Evolutionary conservation across 176 grass and related monocot species (phyloP).

Genomic region (Paspalum notatum): DNA sequence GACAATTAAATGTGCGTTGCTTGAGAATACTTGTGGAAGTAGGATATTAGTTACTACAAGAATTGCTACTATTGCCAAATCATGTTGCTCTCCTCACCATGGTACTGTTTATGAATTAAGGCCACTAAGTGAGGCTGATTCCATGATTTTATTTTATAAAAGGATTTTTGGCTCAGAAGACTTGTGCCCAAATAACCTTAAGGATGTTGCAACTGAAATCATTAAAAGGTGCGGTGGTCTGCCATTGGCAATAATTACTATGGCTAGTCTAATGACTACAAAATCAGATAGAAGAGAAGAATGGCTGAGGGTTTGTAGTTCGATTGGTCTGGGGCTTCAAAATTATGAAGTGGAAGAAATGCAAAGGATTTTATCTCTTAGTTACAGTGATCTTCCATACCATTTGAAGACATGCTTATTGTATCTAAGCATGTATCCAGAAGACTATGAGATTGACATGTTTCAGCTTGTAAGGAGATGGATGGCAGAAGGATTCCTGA

Average conservation of each 20-base stretch:
- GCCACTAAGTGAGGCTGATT: constrained; percentile 21
- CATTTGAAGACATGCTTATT: constrained; percentile 40
- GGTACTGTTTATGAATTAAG: constrained; percentile 19
- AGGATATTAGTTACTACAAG: constrained; percentile 43
- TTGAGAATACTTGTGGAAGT: constrained; percentile 23
- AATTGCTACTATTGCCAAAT: constrained; percentile 17
- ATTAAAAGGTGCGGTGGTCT: constrained; percentile 32
- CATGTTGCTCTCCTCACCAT: neutral
- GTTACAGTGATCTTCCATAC: constrained; percentile 40
- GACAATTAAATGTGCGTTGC: constrained; percentile 10
- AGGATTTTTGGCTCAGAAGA: constrained; percentile 9
- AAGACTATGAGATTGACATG: constrained; percentile 28
- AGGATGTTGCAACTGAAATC: constrained; percentile 18
- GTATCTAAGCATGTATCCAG: constrained; percentile 35
- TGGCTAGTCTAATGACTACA: constrained; percentile 7
- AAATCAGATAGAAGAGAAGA: constrained; percentile 31
- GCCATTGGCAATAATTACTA: constrained; percentile 25
- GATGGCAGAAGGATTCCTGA: constrained; percentile 42
- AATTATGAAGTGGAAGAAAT: neutral
- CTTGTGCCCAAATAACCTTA: neutral
- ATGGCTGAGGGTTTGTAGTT: constrained; percentile 15
- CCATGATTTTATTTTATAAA: constrained; percentile 23
- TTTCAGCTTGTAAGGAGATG: constrained; percentile 24
- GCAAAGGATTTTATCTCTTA: constrained; percentile 35
- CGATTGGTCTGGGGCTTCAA: constrained; percentile 22